These are phyloP conservation scores for Ceratocystis variospora DNA, from an alignment of 2,329 filamentous ascomycete species.

Conservation along the genomic window DNA sequence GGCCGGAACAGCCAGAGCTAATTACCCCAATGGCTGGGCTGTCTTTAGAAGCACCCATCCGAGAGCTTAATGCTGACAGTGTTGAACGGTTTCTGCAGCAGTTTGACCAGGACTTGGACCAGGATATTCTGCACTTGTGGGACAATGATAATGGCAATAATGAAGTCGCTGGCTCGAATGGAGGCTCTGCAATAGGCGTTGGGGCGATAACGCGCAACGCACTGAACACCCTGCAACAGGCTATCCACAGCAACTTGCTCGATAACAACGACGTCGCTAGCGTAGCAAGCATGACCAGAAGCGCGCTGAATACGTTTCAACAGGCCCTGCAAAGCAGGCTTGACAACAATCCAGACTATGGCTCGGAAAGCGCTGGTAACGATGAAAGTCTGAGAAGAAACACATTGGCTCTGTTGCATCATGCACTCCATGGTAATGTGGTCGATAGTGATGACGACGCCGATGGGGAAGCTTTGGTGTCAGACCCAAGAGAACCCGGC, in stretches of 20 bases:
- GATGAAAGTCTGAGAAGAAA: conserved; percentile 22
- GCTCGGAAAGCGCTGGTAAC: conserved; percentile 31
- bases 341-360: conserved; percentile 37
- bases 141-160: conserved; percentile 29
- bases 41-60: conserved; percentile 9
- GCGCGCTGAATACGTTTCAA: conserved; percentile 14
- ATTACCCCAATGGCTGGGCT: background rate
- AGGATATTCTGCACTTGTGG: conserved; percentile 47
- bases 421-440: conserved; percentile 25
- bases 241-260: conserved; percentile 16
- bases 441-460: conserved; percentile 27
- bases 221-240: conserved; percentile 13
- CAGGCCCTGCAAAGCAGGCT: conserved; percentile 15
- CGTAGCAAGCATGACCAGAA: conserved; percentile 16
- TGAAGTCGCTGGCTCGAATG: conserved; percentile 24
- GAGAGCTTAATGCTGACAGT: conserved; percentile 17
- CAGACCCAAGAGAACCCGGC: background rate
- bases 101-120: conserved; percentile 35
- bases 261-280: conserved; percentile 14
- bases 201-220: conserved; percentile 16
- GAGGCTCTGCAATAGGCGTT: conserved; percentile 29
- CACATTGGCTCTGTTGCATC: conserved; percentile 13
- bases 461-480: background rate
- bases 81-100: conserved; percentile 18
- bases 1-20: background rate